Evolutionary conservation across 73 alveolate genomes (phyloP).

Genomic region (Paramecium pentaurelia): DNA sequence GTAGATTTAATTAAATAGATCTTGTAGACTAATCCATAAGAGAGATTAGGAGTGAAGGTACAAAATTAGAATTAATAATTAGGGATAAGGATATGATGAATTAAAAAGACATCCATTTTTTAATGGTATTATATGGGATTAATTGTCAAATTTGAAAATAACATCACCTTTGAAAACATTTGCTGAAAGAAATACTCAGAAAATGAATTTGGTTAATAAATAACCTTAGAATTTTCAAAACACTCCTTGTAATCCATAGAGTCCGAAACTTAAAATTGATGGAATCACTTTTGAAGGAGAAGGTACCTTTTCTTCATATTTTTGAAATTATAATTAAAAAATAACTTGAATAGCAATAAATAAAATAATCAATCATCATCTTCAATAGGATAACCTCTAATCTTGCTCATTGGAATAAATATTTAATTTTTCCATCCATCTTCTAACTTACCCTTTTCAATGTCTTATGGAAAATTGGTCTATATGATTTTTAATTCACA

Average conservation of each 20-base stretch:
- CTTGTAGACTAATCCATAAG: background rate
- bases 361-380: background rate
- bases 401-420: slow-evolving; percentile 42
- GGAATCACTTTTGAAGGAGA: background rate
- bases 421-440: slow-evolving; percentile 36
- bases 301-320: background rate
- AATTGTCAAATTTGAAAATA: background rate
- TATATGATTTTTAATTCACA: background rate
- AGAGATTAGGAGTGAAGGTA: slow-evolving; percentile 3
- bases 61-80: background rate
- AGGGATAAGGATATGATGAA: slow-evolving; percentile 23
- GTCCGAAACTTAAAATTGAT: background rate
- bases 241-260: background rate
- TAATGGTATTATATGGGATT: slow-evolving; percentile 14
- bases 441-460: background rate
- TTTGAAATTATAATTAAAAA: background rate
- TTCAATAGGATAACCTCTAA: slow-evolving; percentile 32
- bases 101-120: slow-evolving; percentile 22
- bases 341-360: slow-evolving; percentile 2
- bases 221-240: background rate
- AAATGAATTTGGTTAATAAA: background rate
- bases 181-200: background rate
- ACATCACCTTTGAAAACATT: slow-evolving; percentile 27
- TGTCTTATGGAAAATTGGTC: background rate
- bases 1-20: background rate